These are phyloP conservation scores for Hypoxylon cercidicola DNA, from an alignment of 495 filamentous ascomycete genomes.

Conservation along the genomic window DNA sequence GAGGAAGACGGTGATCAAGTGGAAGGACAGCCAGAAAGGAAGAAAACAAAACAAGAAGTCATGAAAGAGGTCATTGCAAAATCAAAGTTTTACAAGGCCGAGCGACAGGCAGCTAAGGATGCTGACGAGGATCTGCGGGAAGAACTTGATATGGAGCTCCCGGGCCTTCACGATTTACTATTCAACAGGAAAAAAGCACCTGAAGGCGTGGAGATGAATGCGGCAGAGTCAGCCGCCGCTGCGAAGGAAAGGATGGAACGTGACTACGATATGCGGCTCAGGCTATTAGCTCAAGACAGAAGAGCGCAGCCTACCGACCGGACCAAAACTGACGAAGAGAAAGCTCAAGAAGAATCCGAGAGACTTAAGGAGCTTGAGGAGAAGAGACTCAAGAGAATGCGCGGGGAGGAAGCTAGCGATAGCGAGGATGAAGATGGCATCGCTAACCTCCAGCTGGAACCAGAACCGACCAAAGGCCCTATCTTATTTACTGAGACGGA, in stretches of 20 bases:
- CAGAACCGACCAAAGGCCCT: slow-evolving; percentile 29
- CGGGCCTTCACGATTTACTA: slow-evolving; percentile 80
- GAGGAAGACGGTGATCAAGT: slow-evolving; percentile 59
- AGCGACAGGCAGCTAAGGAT: slow-evolving; percentile 91
- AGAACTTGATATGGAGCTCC: slow-evolving; percentile 74
- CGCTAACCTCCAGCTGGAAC: slow-evolving; percentile 29
- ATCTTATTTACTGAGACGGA: slow-evolving; percentile 54
- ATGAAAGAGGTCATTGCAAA: slow-evolving; percentile 98
- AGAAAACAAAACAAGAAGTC: slow-evolving; percentile 93
- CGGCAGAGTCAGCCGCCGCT: slow-evolving; percentile 68
- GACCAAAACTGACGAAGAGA: slow-evolving; percentile 93
- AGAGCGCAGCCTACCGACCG: slow-evolving; percentile 84
- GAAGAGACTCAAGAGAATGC: slow-evolving; percentile 77
- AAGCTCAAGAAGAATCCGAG: slow-evolving; percentile 75
- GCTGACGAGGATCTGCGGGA: slow-evolving; percentile 93
- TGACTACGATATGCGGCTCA: slow-evolving; percentile 85
- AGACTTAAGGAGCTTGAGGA: slow-evolving; percentile 82
- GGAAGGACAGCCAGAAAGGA: slow-evolving; percentile 73
- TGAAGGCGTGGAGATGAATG: slow-evolving; percentile 45
- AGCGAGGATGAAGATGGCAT: slow-evolving; percentile 53
- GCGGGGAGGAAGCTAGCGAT: slow-evolving; percentile 66
- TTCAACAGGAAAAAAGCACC: slow-evolving; percentile 45
- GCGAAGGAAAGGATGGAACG: slow-evolving; percentile 69
- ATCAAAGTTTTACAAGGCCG: slow-evolving; percentile 92
- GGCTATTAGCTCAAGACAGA: slow-evolving; percentile 82